Conservation (phyloP, 495 filamentous ascomycete species). For the Schizothecium vesticola region DNA sequence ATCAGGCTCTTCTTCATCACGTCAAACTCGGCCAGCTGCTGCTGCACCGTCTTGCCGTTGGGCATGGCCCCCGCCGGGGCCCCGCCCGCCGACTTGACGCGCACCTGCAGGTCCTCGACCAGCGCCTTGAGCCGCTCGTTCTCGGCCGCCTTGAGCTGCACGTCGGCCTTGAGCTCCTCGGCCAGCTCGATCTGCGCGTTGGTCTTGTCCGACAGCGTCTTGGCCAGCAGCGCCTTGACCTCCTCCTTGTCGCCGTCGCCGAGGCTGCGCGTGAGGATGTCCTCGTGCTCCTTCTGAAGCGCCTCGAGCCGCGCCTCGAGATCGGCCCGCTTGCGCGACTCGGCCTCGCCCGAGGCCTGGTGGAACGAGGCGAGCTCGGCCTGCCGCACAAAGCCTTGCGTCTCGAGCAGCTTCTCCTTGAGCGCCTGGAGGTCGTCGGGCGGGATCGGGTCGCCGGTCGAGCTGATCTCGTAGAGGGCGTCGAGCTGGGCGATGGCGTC, state of each 20-base stretch:
- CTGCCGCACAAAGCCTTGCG: slow-evolving; percentile 87
- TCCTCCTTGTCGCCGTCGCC: slow-evolving; percentile 73
- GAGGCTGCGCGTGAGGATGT: slow-evolving; percentile 73
- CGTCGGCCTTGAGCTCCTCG: slow-evolving; percentile 66
- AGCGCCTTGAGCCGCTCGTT: slow-evolving; percentile 67
- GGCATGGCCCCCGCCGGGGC: slow-evolving; percentile 42
- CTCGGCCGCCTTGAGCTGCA: slow-evolving; percentile 67
- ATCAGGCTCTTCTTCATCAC: slow-evolving; percentile 99
- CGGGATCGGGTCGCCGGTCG: slow-evolving; percentile 69
- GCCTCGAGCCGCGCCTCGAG: slow-evolving; percentile 67
- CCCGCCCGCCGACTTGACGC: slow-evolving; percentile 54
- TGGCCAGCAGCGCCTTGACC: slow-evolving; percentile 70
- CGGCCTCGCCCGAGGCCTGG: slow-evolving; percentile 52
- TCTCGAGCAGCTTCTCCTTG: slow-evolving; percentile 71
- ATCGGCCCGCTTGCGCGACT: slow-evolving; percentile 60
- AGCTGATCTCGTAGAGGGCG: slow-evolving; percentile 66
- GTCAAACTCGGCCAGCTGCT: slow-evolving; percentile 97
- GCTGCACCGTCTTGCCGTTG: slow-evolving; percentile 89
- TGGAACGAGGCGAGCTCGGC: slow-evolving; percentile 73
- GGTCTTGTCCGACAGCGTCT: slow-evolving; percentile 67
- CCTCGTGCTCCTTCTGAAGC: slow-evolving; percentile 76
- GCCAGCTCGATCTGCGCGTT: slow-evolving; percentile 63
- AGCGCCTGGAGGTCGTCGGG: slow-evolving; percentile 76
- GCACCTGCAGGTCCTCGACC: slow-evolving; percentile 70
- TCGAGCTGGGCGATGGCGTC: slow-evolving; percentile 78